These are phyloP conservation scores for Pseudisothecium myosuroides DNA, from an alignment of 225 moss, liverwort and hornwort genomes.

Conservation along the genomic window DNA sequence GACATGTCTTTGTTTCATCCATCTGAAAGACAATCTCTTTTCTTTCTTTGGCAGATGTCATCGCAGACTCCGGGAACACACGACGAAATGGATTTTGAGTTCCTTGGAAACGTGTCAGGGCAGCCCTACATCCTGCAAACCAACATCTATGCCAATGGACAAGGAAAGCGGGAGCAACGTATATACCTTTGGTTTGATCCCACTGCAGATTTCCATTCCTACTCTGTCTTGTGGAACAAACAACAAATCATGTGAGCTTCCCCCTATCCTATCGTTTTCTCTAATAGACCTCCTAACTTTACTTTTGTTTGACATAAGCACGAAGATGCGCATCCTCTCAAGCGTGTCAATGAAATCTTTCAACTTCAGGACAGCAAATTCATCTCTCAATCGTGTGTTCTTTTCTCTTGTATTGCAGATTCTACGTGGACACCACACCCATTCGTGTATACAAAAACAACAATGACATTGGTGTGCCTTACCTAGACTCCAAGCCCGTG, in stretches of 20 bases:
- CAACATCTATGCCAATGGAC: constrained; percentile 29
- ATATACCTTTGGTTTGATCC: constrained; percentile 49
- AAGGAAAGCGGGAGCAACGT: constrained; percentile 36
- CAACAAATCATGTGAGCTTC: constrained; percentile 38
- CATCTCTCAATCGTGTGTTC: neutral
- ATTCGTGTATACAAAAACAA: constrained; percentile 42
- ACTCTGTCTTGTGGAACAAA: constrained; percentile 23
- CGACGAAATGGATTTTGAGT: constrained; percentile 50
- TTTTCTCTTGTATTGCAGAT: neutral
- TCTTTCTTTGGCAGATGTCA: constrained; percentile 21
- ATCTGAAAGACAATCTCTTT: neutral
- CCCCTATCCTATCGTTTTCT: neutral
- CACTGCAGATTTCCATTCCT: constrained; percentile 24
- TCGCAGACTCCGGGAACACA: constrained; percentile 28
- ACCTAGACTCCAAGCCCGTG: constrained; percentile 29
- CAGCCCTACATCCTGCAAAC: constrained; percentile 45
- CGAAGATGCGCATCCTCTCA: neutral
- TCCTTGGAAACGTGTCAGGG: constrained; percentile 40
- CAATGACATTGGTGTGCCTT: constrained; percentile 28
- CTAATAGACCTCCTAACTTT: neutral
- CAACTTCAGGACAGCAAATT: neutral
- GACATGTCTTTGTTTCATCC: neutral
- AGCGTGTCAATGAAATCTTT: neutral
- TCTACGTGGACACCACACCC: constrained; percentile 31
- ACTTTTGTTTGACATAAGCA: neutral